phyloP scores from a whole-genome alignment of 306 rosid genomes.

The Cyclanthera cordifolia region DNA sequence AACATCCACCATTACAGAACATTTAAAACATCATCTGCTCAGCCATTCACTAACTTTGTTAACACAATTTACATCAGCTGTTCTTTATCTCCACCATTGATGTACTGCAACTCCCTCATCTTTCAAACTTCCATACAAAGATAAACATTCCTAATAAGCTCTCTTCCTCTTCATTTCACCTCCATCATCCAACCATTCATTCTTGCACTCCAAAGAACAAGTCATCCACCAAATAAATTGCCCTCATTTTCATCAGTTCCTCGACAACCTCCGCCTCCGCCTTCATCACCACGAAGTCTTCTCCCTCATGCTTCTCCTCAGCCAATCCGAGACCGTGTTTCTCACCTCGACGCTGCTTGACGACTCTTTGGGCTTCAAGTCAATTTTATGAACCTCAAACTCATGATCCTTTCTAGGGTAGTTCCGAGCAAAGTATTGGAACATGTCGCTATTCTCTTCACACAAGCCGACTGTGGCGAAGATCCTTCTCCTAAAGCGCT shows the following conservation, averaged over 20 bases:
- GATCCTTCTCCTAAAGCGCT: slow-evolving; percentile 25
- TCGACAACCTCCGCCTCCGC: slow-evolving; percentile 51
- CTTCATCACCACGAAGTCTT: slow-evolving; percentile 57
- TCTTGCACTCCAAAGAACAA: slow-evolving; percentile 58
- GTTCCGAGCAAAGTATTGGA: slow-evolving; percentile 35
- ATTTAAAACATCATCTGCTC: neutral
- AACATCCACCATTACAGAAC: neutral
- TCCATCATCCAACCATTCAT: slow-evolving; percentile 45
- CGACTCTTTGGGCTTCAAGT: slow-evolving; percentile 15
- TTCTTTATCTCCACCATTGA: slow-evolving; percentile 51
- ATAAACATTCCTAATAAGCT: slow-evolving; percentile 58
- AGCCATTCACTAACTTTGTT: neutral
- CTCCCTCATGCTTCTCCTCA: slow-evolving; percentile 32
- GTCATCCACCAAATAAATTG: slow-evolving; percentile 48
- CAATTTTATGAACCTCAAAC: slow-evolving; percentile 34
- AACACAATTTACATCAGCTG: neutral
- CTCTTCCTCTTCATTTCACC: slow-evolving; percentile 24
- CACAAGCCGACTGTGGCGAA: slow-evolving; percentile 33
- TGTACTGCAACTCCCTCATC: slow-evolving; percentile 66
- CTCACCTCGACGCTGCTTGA: neutral
- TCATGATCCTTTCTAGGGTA: slow-evolving; percentile 39
- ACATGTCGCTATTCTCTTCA: slow-evolving; percentile 24
- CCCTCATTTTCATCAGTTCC: slow-evolving; percentile 34
- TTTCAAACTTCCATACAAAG: slow-evolving; percentile 52
- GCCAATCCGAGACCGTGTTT: slow-evolving; percentile 34